Evolutionary conservation across 805 yeast species (phyloP), one percentile per base, ranked within the genome.

Genomic region (Candida alai): DNA sequence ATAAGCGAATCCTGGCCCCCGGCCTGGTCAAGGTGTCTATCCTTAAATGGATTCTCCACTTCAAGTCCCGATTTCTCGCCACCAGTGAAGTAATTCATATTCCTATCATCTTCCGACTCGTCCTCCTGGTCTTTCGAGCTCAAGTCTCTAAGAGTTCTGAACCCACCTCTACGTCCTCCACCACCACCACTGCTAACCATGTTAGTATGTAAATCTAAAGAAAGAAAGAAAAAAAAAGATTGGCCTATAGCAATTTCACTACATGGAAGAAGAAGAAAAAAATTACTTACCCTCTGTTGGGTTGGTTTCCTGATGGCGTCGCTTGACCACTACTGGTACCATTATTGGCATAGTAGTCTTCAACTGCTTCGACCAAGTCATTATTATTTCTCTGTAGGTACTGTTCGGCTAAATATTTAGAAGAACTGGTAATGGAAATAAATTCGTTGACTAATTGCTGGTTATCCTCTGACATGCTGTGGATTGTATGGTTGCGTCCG

Each of bases 31-130:
- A 54, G 26, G 10, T 30, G 24, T 24, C 49, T 48, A 27, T 58
- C 59, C 38, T 65, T 58, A 43, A 68, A 68, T 16, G 93, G 93
- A 49, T 84, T 84, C 46, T 85, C 86, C 14, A 84, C 89, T 54
- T 82, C 84, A 43, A 84, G 63, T 4, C 79, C 93, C 1, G 89
- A 81, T 38, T 84, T 84, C 54, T 83, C 89, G 16, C 73, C 86
- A 11, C 80, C 80, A 1, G 84, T 80, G 58, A 74, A 79, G 40
- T 78, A 73, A 48, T 78, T 76, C 19, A 56, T 57, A 34, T 60
- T 53, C 24, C 70, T 72, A 38, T 75, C 80, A 41, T 73, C 78
- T 27, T 63, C 74, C 12, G 63, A 65, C 8, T 62, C 73, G 12
- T 58, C 60, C 10, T 19, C 32, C 13, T 24, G 35, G 14, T 30